phyloP scores from a whole-genome alignment of 2,329 filamentous ascomycete species.

The Plenodomus lindquistii region DNA sequence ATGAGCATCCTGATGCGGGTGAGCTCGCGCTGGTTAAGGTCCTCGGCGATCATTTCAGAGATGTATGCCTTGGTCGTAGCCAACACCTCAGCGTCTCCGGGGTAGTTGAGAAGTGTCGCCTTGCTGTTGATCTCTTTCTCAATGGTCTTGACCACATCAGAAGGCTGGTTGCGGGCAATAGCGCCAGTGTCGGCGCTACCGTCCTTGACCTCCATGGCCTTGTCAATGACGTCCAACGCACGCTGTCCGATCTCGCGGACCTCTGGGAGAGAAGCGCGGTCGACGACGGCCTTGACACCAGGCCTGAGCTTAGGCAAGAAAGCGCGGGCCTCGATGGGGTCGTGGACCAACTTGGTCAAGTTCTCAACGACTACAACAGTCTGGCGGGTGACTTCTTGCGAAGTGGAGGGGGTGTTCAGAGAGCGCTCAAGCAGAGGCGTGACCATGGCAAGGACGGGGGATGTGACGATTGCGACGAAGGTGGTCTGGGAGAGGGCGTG shows the following conservation, averaged over 20 bases:
- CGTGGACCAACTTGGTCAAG: constrained; percentile 95
- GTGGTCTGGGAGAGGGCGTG: constrained; percentile 96
- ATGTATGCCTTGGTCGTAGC: constrained; percentile 73
- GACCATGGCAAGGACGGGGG: constrained; percentile 89
- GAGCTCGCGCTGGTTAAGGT: constrained; percentile 81
- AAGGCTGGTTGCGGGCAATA: constrained; percentile 67
- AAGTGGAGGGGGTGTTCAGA: constrained; percentile 85
- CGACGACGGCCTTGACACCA: constrained; percentile 85
- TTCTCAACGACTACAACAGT: constrained; percentile 98
- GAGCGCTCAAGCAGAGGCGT: constrained; percentile 94
- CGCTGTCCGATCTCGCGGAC: constrained; percentile 87
- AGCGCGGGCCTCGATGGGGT: constrained; percentile 88
- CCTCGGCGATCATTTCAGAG: constrained; percentile 81
- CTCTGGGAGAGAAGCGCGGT: constrained; percentile 89
- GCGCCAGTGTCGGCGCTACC: constrained; percentile 60
- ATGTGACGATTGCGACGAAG: constrained; percentile 96
- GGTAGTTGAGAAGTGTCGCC: constrained; percentile 64
- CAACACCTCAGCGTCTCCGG: constrained; percentile 66
- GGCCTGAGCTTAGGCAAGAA: constrained; percentile 95
- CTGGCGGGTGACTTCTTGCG: constrained; percentile 92
- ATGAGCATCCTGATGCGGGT: constrained; percentile 71
- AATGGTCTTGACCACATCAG: constrained; percentile 75
- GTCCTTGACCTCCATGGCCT: constrained; percentile 73
- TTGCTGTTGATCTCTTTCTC: constrained; percentile 75
- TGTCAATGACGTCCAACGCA: constrained; percentile 84